Base-by-base conservation (phyloP, 164 flowering plant species). In the Malania oleifera region DNA sequence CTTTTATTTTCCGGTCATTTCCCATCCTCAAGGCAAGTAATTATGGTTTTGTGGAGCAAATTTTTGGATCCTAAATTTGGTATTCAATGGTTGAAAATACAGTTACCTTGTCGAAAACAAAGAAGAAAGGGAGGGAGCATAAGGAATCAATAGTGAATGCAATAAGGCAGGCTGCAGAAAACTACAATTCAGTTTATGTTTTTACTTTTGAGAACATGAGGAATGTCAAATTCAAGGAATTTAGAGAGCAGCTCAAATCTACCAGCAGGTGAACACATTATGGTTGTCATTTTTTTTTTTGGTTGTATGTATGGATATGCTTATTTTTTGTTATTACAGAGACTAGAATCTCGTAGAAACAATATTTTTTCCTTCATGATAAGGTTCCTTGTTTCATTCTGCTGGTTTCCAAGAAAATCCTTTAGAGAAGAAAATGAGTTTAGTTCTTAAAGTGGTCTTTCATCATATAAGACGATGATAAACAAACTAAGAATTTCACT, bases 201-300 rank as follows among this genome's bases (percentile, higher is more conserved):
- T 86, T 88, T 63, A 65, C 82, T 40, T 86, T 84, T 57, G 90
- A 88, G 75, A 91, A 91, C 76, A 91, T 88, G 98, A 80, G 98
- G 52, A 91, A 88, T 74, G 80, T 80, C 61, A 91, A 91, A 70
- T 91, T 88, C 71, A 86, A 86, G 72, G 86, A 86, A 74, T 88
- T 91, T 67, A 82, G 85, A 62, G 92, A 85, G 55, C 78, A 76
- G 76, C 82, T 85, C 39, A 87, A 83, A 64, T 68, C 85, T 26
- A 63, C 70, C 7, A 82, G 95, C 82, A 73, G 95, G 88, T 89
- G 43, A 8, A 18, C 10, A n/a, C 46, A 43, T 6, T 43, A 39
- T 14, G 17, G 10, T 0, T 39, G 13, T 4, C 14, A 2, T 9
- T 10, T 0, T 18, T 43, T 18, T 11, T 43, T 1, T 5, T 5